phyloP scores from a whole-genome alignment of 306 rosid genomes.

The Leucaena leucocephala region DNA sequence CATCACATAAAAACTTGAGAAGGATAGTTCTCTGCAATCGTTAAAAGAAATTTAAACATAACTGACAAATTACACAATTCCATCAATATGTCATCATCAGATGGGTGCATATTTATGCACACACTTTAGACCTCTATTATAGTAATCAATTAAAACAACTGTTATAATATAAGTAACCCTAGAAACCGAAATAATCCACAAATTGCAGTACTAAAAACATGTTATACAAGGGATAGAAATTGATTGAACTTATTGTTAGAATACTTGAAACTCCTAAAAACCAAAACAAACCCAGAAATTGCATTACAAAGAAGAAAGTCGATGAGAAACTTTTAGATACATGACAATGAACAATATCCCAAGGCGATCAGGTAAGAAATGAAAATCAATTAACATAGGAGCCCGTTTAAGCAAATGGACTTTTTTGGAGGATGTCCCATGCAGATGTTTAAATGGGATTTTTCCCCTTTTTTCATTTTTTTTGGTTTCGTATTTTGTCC shows the following conservation, averaged over 20 bases:
- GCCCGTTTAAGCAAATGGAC: neutral
- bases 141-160: conserved; percentile 2
- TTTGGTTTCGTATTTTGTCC: neutral
- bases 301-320: conserved; percentile 15
- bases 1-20: conserved; percentile 87
- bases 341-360: conserved; percentile 2
- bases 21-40: conserved; percentile 81
- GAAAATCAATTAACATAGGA: conserved; percentile 13
- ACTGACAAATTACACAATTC: conserved; percentile 20
- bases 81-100: conserved; percentile 20
- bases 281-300: conserved; percentile 16
- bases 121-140: neutral
- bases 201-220: neutral
- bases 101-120: conserved; percentile 16
- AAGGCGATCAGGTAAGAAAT: conserved; percentile 23
- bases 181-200: no score
- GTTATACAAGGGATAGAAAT: neutral
- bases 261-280: conserved; percentile 14
- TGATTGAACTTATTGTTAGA: neutral
- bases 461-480: neutral
- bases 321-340: conserved; percentile 32
- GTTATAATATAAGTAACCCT: neutral
- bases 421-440: neutral
- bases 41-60: conserved; percentile 28
- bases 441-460: neutral